Conservation (phyloP, 345 rosid genomes). For the Hibiscus tridactylites region DNA sequence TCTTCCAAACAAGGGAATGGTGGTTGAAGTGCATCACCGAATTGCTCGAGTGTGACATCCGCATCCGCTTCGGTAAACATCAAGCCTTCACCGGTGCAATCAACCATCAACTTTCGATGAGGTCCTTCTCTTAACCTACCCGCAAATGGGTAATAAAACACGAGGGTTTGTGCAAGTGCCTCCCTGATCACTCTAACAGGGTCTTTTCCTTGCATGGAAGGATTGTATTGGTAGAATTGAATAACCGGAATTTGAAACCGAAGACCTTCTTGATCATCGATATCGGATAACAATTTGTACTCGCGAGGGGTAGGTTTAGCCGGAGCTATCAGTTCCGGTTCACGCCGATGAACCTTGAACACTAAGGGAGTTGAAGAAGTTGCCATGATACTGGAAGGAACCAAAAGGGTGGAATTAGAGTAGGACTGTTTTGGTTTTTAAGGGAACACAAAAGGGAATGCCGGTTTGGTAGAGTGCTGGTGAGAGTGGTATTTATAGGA, state of each 20-base stretch:
- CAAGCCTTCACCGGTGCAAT: neutral
- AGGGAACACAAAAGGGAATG: no score
- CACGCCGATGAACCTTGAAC: neutral
- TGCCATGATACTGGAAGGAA: neutral
- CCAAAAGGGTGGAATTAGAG: neutral
- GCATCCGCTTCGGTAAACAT: neutral
- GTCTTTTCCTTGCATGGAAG: neutral
- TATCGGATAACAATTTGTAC: neutral
- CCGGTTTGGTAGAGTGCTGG: neutral
- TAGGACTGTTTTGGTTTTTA: neutral
- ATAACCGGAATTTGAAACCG: neutral
- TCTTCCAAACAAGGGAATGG: neutral
- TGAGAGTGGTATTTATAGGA: neutral
- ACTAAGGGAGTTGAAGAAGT: neutral
- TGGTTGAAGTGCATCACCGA: neutral
- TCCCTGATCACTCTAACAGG: neutral
- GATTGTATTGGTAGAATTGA: neutral
- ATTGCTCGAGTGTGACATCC: neutral
- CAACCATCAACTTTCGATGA: neutral
- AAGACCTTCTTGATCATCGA: neutral
- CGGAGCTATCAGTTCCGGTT: neutral
- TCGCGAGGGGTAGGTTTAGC: neutral
- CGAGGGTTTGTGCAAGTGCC: neutral
- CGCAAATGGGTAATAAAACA: neutral
- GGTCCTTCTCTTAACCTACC: neutral